Evolutionary conservation across 2,329 filamentous ascomycete species (phyloP).

Genomic region (Xylariaceae sp.): DNA sequence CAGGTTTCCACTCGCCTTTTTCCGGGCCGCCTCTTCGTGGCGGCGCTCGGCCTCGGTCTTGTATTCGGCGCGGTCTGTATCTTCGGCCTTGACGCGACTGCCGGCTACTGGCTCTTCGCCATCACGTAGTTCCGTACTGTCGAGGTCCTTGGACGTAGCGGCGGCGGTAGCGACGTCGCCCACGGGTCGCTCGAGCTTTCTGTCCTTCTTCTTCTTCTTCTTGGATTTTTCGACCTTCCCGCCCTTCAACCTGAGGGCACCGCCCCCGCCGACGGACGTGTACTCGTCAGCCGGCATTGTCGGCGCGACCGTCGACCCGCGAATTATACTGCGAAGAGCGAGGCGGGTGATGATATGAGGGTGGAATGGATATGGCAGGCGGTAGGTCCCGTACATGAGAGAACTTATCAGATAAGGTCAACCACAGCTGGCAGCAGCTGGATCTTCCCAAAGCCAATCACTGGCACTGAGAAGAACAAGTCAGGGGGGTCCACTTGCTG

Average conservation of each 20-base stretch:
- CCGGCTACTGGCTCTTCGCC: slow-evolving; percentile 22
- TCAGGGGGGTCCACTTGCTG: too few species aligned
- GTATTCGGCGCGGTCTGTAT: slow-evolving; percentile 25
- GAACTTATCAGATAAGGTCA: background rate
- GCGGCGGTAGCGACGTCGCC: slow-evolving; percentile 27
- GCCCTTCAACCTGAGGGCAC: slow-evolving; percentile 81
- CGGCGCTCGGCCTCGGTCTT: slow-evolving; percentile 83
- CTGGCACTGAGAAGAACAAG: too few species aligned
- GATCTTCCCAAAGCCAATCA: slow-evolving; percentile 2
- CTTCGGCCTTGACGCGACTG: slow-evolving; percentile 18
- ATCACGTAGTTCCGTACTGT: slow-evolving; percentile 13
- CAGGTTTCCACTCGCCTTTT: slow-evolving; percentile 73
- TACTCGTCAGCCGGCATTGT: slow-evolving; percentile 72
- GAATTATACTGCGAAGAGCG: too few species aligned
- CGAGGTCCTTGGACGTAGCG: slow-evolving; percentile 27
- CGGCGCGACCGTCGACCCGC: too few species aligned
- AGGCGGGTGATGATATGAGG: background rate
- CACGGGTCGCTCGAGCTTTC: slow-evolving; percentile 41
- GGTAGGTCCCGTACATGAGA: background rate
- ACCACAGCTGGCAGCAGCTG: slow-evolving; percentile 1
- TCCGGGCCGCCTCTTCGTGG: slow-evolving; percentile 73
- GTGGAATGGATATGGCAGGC: background rate
- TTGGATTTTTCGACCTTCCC: slow-evolving; percentile 55
- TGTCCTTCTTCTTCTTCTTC: slow-evolving; percentile 49
- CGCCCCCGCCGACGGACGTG: slow-evolving; percentile 53